phyloP scores from a whole-genome alignment of 768 basidiomycete genomes.

The Russula brevipes region DNA sequence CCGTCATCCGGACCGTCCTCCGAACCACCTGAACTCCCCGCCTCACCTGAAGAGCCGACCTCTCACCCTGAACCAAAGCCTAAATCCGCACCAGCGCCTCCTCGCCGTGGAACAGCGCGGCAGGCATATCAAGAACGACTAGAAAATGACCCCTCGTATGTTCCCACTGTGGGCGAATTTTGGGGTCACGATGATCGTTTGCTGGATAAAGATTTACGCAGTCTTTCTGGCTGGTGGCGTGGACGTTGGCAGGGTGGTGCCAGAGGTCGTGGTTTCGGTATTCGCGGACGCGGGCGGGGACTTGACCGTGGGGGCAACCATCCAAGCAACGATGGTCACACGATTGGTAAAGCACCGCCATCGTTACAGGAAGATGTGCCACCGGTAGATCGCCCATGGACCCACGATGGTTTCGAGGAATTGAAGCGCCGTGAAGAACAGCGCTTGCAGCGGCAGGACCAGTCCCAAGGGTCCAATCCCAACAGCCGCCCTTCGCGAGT shows the following conservation, averaged over 20 bases:
- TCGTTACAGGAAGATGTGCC: slow-evolving; percentile 38
- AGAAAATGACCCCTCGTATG: slow-evolving; percentile 80
- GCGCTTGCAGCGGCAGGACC: slow-evolving; percentile 37
- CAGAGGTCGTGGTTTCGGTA: slow-evolving; percentile 51
- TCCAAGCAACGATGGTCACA: slow-evolving; percentile 21
- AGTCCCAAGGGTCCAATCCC: slow-evolving; percentile 43
- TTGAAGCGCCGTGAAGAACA: slow-evolving; percentile 72
- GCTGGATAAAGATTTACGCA: slow-evolving; percentile 74
- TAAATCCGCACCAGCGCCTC: slow-evolving; percentile 30
- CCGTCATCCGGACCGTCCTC: slow-evolving; percentile 31
- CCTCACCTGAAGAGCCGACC: slow-evolving; percentile 31
- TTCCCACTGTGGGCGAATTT: slow-evolving; percentile 87
- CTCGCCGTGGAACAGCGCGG: slow-evolving; percentile 56
- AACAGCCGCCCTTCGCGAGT: slow-evolving; percentile 45
- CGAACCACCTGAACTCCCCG: slow-evolving; percentile 26
- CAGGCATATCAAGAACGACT: slow-evolving; percentile 83
- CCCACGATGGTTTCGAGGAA: slow-evolving; percentile 85
- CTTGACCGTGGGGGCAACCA: slow-evolving; percentile 15
- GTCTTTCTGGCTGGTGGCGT: slow-evolving; percentile 84
- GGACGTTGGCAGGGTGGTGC: slow-evolving; percentile 70
- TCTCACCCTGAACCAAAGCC: slow-evolving; percentile 35
- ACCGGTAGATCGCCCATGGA: slow-evolving; percentile 69
- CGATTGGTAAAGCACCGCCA: slow-evolving; percentile 27
- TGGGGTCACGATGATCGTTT: slow-evolving; percentile 94
- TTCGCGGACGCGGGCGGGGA: slow-evolving; percentile 49